A percentile compares a stretch with the other conserved stretches of the same genome.
These are phyloP conservation scores for Clitoria ternatea DNA, from an alignment of 306 rosid species.

Conservation along the genomic window DNA sequence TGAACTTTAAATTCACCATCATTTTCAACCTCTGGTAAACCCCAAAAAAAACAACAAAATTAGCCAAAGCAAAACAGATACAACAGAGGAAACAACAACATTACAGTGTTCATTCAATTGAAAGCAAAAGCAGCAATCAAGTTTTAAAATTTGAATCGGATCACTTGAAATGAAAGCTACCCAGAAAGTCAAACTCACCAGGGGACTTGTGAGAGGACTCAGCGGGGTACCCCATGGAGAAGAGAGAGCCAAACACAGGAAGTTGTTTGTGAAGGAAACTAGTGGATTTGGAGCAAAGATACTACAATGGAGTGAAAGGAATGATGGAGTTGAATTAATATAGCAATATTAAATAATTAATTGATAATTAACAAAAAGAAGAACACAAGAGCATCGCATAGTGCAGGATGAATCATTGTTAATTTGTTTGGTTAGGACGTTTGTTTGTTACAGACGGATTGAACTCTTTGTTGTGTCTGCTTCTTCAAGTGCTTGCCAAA, in stretches of 20 bases:
- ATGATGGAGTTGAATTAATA: background rate
- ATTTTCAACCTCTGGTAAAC: conserved; percentile 44
- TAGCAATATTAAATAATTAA: too few species aligned
- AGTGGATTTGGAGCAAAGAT: background rate
- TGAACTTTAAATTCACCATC: conserved; percentile 52
- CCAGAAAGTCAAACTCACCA: conserved; percentile 29
- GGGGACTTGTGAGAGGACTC: background rate
- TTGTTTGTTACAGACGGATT: conserved; percentile 2
- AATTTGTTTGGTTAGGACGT: too few species aligned
- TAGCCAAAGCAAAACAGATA: background rate
- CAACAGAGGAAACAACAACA: background rate
- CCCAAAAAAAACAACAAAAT: conserved; percentile 7
- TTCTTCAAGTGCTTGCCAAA: background rate
- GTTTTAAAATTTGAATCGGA: background rate
- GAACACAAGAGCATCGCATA: too few species aligned
- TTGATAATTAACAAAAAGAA: too few species aligned
- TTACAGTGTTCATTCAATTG: background rate
- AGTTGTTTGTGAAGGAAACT: background rate
- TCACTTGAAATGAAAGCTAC: conserved; percentile 1
- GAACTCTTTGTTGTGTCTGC: conserved; percentile 14
- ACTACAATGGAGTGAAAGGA: too few species aligned
- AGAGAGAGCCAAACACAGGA: background rate
- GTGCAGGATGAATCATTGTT: too few species aligned
- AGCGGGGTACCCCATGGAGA: conserved; percentile 31
- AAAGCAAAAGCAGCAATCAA: background rate